Evolutionary conservation across 2,329 filamentous ascomycete genomes (phyloP).

Genomic region (Fusarium avenaceum): DNA sequence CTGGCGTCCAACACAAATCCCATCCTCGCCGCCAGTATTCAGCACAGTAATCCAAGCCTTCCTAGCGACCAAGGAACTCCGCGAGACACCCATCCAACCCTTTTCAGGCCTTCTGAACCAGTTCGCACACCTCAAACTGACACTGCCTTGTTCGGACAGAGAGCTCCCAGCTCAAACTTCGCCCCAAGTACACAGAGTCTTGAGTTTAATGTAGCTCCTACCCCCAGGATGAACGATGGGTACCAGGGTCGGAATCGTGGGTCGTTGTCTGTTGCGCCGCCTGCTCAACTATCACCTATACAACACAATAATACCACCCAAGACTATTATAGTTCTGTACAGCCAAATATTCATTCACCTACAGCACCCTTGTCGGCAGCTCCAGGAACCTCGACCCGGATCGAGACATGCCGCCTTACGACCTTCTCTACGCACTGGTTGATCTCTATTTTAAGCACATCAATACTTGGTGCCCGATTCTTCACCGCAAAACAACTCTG

Average conservation of each 20-base stretch:
- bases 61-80: conserved; percentile 70
- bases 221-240: conserved; percentile 63
- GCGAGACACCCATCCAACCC: conserved; percentile 58
- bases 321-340: conserved; percentile 63
- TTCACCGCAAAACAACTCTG: conserved; percentile 86
- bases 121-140: conserved; percentile 69
- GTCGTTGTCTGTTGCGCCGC: conserved; percentile 57
- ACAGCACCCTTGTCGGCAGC: conserved; percentile 66
- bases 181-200: conserved; percentile 61
- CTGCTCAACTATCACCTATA: conserved; percentile 54
- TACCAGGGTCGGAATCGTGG: conserved; percentile 63
- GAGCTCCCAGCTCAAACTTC: conserved; percentile 63
- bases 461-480: conserved; percentile 88
- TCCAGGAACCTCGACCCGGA: conserved; percentile 58
- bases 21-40: conserved; percentile 57
- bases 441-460: conserved; percentile 85
- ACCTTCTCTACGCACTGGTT: conserved; percentile 78
- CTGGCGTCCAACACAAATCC: conserved; percentile 57
- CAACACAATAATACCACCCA: conserved; percentile 60
- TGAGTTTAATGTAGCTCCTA: conserved; percentile 65
- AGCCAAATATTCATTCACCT: conserved; percentile 68
- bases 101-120: conserved; percentile 66
- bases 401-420: conserved; percentile 80
- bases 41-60: conserved; percentile 64
- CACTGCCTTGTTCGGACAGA: conserved; percentile 71